Conservation (phyloP, 495 filamentous ascomycete species). For the Choiromyces venosus region DNA sequence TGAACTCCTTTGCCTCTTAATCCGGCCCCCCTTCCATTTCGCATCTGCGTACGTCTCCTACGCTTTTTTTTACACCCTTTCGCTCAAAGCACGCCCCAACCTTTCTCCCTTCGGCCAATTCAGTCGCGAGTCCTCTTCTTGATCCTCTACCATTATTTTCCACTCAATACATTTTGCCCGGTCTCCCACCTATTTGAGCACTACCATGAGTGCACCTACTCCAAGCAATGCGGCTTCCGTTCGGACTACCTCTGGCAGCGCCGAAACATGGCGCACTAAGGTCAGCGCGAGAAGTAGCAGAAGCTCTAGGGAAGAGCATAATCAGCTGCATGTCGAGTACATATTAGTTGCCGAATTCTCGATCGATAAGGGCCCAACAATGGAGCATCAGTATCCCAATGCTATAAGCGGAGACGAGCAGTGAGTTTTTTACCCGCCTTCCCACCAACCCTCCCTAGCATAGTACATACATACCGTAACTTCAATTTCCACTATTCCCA, state of each 20-base stretch:
- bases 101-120: conserved; percentile 9
- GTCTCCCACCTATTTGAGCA: conserved; percentile 8
- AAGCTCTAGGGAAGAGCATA: conserved; percentile 37
- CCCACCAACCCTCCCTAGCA: background rate
- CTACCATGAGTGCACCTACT: conserved; percentile 16
- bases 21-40: conserved; percentile 5
- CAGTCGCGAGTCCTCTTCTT: background rate
- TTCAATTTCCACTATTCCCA: conserved; percentile 3
- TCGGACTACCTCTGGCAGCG: conserved; percentile 27
- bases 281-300: conserved; percentile 33
- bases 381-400: conserved; percentile 96
- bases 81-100: background rate
- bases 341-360: conserved; percentile 98
- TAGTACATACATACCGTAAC: background rate
- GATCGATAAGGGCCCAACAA: conserved; percentile 89
- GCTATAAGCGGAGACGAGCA: conserved; percentile 93
- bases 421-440: conserved; percentile 29
- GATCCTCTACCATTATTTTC: background rate
- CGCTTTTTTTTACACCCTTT: background rate
- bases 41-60: background rate
- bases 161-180: conserved; percentile 13
- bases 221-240: conserved; percentile 24
- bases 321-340: conserved; percentile 95
- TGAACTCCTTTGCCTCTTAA: conserved; percentile 10
- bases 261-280: conserved; percentile 27